A percentile compares a stretch with the other conserved stretches of the same genome.
Conservation (phyloP, 1,139 yeast genomes). For the Scheffersomyces illinoinensis region DNA sequence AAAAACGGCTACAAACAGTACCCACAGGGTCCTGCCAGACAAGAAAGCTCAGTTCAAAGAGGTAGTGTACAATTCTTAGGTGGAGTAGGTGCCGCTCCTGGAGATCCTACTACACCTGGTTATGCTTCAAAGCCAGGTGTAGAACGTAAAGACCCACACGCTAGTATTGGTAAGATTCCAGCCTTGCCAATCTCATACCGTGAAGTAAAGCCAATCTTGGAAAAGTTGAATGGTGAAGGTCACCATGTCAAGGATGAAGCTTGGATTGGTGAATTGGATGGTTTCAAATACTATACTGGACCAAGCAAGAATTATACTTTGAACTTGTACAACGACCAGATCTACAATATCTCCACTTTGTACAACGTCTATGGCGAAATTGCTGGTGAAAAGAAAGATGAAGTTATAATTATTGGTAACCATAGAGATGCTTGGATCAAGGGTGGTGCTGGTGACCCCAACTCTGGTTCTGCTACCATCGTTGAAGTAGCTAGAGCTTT, state of each 20-base stretch:
- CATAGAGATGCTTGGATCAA: slow-evolving; percentile 58
- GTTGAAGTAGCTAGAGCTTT: slow-evolving; percentile 48
- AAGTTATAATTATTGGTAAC: slow-evolving; percentile 47
- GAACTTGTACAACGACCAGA: slow-evolving; percentile 45
- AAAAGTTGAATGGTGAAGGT: slow-evolving; percentile 44
- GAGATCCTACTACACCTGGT: slow-evolving; percentile 91
- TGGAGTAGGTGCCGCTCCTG: slow-evolving; percentile 59
- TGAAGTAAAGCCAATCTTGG: slow-evolving; percentile 47
- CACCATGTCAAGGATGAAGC: slow-evolving; percentile 21
- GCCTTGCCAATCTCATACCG: slow-evolving; percentile 49
- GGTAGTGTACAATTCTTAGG: slow-evolving; percentile 84
- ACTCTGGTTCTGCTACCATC: slow-evolving; percentile 45
- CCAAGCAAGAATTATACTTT: slow-evolving; percentile 47
- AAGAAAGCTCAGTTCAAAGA: slow-evolving; percentile 50
- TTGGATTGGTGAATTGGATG: slow-evolving; percentile 46
- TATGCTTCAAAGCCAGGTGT: slow-evolving; percentile 64
- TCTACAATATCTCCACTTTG: slow-evolving; percentile 42
- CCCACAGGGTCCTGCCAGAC: slow-evolving; percentile 49
- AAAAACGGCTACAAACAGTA: slow-evolving; percentile 47
- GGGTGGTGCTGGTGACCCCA: slow-evolving; percentile 54
- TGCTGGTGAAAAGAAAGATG: slow-evolving; percentile 40
- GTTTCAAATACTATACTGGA: slow-evolving; percentile 43
- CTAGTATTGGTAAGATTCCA: slow-evolving; percentile 46
- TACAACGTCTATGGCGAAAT: slow-evolving; percentile 50
- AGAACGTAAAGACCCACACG: slow-evolving; percentile 43